Percentiles rank a stretch among this genome's conserved stretches.
These are phyloP conservation scores for Beauveria pseudobassiana DNA, from an alignment of 2,329 filamentous ascomycete species.

Conservation along the genomic window DNA sequence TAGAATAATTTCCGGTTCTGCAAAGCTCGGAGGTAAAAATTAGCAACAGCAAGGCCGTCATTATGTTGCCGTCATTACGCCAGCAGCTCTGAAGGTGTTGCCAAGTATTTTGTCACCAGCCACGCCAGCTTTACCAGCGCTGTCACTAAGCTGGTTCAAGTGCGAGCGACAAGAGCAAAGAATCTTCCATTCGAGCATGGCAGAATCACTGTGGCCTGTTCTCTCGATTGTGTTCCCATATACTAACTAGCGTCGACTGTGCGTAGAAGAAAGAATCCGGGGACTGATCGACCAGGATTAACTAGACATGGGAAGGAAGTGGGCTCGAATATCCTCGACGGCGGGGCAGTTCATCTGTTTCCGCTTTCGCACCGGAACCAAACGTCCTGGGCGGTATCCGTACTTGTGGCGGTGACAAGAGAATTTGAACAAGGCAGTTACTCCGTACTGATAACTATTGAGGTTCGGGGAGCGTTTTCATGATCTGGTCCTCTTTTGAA, in stretches of 20 bases:
- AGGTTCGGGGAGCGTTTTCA: not conserved
- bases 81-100: not conserved
- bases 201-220: not conserved
- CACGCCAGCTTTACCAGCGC: not conserved
- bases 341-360: constrained; percentile 9
- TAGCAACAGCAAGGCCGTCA: not conserved
- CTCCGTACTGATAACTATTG: not conserved
- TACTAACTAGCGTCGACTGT: not conserved
- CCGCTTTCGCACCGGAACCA: not conserved
- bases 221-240: not conserved
- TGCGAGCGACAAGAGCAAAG: not conserved
- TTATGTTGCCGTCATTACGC: not conserved
- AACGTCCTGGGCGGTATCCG: not conserved
- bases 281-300: constrained; percentile 1
- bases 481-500: not conserved
- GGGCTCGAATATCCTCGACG: not conserved
- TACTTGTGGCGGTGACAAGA: not conserved
- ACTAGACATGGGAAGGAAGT: not conserved
- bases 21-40: too few species aligned
- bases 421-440: constrained; percentile 1
- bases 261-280: not conserved
- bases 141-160: not conserved
- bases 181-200: not conserved
- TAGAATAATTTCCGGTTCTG: too few species aligned
- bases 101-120: not conserved